Conservation (phyloP, 2,329 filamentous ascomycete species). For the Cytospora schulzeri region DNA sequence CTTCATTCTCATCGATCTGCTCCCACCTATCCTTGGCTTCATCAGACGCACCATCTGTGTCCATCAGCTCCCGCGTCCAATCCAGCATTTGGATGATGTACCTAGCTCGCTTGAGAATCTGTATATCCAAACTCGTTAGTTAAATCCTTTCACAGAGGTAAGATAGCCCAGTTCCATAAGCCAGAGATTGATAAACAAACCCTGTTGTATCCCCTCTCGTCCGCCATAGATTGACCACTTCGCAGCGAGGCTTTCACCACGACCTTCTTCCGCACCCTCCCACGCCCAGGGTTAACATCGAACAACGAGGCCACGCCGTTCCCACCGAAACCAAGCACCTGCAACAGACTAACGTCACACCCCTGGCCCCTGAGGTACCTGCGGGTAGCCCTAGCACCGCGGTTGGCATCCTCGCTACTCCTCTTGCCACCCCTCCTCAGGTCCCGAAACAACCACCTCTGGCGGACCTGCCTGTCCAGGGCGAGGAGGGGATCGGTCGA, state of each 20-base stretch:
- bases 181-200: no score
- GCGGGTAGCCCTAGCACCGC: not conserved
- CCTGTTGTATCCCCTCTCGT: not conserved
- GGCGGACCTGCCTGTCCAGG: not conserved
- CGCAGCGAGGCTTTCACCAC: constrained; percentile 9
- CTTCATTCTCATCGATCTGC: not conserved
- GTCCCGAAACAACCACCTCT: not conserved
- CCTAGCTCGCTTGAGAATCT: not conserved
- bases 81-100: not conserved
- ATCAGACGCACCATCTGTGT: no score
- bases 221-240: not conserved
- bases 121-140: no score
- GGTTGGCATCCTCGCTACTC: not conserved
- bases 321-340: not conserved
- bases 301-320: constrained; percentile 1
- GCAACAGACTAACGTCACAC: not conserved
- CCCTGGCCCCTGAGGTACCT: not conserved
- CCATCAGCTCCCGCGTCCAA: not conserved
- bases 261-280: not conserved
- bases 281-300: not conserved
- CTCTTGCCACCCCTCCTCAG: not conserved
- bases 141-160: no score
- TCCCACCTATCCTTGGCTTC: not conserved
- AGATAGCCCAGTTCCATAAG: no score
- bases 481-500: not conserved